A percentile compares a stretch with the other conserved stretches of the same genome.
Conservation (phyloP, 768 basidiomycete genomes). For the Termitomyces sp. region DNA sequence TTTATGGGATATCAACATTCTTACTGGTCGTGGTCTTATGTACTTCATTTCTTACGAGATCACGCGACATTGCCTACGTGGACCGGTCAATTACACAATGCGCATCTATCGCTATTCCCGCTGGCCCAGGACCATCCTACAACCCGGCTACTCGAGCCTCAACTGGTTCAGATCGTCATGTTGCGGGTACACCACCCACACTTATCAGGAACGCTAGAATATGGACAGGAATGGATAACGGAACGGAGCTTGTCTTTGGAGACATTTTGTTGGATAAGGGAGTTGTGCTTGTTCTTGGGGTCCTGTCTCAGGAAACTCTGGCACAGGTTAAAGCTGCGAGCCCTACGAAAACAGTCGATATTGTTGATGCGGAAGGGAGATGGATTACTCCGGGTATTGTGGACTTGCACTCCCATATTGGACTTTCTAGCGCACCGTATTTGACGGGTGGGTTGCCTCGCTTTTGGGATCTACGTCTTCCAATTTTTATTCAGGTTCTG, state of each 20-base stretch:
- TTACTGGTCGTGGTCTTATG: slow-evolving; percentile 1
- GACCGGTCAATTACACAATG: slow-evolving; percentile 6
- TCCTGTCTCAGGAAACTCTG: slow-evolving; percentile 22
- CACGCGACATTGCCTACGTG: not conserved
- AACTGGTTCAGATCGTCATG: slow-evolving; percentile 51
- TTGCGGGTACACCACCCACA: slow-evolving; percentile 46
- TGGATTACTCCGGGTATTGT: slow-evolving; percentile 53
- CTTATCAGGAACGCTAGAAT: slow-evolving; percentile 69
- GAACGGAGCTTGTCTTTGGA: slow-evolving; percentile 53
- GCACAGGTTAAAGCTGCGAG: slow-evolving; percentile 8
- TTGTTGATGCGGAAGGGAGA: slow-evolving; percentile 55
- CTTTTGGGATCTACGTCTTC: not conserved
- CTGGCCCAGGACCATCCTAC: slow-evolving; percentile 10
- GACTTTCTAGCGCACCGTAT: slow-evolving; percentile 27
- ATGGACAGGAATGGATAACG: slow-evolving; percentile 69
- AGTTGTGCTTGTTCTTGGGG: slow-evolving; percentile 54
- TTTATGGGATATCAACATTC: not conserved
- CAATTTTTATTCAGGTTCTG: slow-evolving; percentile 29
- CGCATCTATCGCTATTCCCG: slow-evolving; percentile 8
- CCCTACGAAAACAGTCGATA: slow-evolving; percentile 20
- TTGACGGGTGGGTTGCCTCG: slow-evolving; percentile 21
- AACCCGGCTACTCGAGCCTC: slow-evolving; percentile 2
- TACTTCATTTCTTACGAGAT: not conserved
- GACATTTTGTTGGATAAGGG: slow-evolving; percentile 65
- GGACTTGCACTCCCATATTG: slow-evolving; percentile 46